Conservation (phyloP, 768 basidiomycete species). For the Russula abietina region DNA sequence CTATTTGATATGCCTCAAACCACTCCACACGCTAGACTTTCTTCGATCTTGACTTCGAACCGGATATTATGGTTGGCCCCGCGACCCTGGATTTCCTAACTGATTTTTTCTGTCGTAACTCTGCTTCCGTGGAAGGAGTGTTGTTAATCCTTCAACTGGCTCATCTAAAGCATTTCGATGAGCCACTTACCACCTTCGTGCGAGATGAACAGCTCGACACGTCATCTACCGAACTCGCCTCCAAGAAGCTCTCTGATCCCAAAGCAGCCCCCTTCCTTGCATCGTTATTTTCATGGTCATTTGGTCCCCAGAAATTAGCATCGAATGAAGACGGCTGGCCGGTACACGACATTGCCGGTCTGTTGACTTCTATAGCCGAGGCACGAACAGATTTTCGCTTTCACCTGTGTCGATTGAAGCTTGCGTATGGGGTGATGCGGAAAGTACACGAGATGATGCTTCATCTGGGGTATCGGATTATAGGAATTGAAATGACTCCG, state of each 20-base stretch:
- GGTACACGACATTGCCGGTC: slow-evolving; percentile 27
- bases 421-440: slow-evolving; percentile 45
- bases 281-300: slow-evolving; percentile 20
- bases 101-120: slow-evolving; percentile 53
- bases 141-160: slow-evolving; percentile 59
- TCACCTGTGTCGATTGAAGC: slow-evolving; percentile 34
- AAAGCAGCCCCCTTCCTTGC: slow-evolving; percentile 35
- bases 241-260: slow-evolving; percentile 21
- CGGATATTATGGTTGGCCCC: slow-evolving; percentile 58
- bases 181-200: slow-evolving; percentile 47
- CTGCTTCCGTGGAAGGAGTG: slow-evolving; percentile 50
- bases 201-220: slow-evolving; percentile 27
- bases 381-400: slow-evolving; percentile 37
- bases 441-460: slow-evolving; percentile 41
- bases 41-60: slow-evolving; percentile 57
- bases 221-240: neutral
- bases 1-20: neutral
- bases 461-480: slow-evolving; percentile 34
- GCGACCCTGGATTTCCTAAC: slow-evolving; percentile 46
- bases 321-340: slow-evolving; percentile 26
- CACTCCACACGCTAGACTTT: slow-evolving; percentile 42
- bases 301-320: slow-evolving; percentile 20
- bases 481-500: slow-evolving; percentile 27
- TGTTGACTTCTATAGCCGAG: slow-evolving; percentile 35
- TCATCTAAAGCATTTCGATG: slow-evolving; percentile 65